Evolutionary conservation across 306 rosid species (phyloP).

Genomic region (Fragaria ananassa): DNA sequence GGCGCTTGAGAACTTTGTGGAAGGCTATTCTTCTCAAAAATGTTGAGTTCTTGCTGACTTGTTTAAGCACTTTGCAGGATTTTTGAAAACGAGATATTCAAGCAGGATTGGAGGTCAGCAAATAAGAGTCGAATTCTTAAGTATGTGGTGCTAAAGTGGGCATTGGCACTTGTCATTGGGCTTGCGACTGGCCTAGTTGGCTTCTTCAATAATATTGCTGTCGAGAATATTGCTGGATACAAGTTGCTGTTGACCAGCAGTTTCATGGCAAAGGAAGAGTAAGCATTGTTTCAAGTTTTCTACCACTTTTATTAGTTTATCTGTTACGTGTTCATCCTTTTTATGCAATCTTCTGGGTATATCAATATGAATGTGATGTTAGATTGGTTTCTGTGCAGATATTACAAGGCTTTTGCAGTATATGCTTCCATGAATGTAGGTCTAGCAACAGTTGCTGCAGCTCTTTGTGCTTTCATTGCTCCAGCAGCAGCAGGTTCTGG

Average conservation of each 20-base stretch:
- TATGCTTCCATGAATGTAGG: conserved; percentile 48
- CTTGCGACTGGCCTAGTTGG: conserved; percentile 68
- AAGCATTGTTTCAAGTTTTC: conserved; percentile 27
- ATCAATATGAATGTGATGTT: conserved; percentile 20
- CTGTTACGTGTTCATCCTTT: not conserved
- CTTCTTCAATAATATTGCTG: conserved; percentile 64
- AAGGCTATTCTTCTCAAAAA: no score
- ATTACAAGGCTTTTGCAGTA: conserved; percentile 53
- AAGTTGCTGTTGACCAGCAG: conserved; percentile 55
- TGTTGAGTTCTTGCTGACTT: conserved; percentile 5
- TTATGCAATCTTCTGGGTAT: not conserved
- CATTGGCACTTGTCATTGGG: conserved; percentile 67
- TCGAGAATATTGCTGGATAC: conserved; percentile 77
- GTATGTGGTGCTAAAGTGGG: conserved; percentile 65
- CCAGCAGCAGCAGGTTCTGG: conserved; percentile 98
- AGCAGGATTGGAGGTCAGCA: conserved; percentile 74
- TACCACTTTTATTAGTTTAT: not conserved
- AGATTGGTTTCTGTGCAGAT: conserved; percentile 49
- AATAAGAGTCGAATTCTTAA: conserved; percentile 48
- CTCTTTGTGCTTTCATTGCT: conserved; percentile 67
- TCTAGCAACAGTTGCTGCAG: conserved; percentile 56
- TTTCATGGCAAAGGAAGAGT: conserved; percentile 57
- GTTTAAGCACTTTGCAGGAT: conserved; percentile 44
- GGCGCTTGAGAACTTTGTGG: not conserved
- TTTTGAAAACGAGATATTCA: conserved; percentile 68